Evolutionary conservation across 345 rosid genomes (phyloP).

Genomic region (Clausena lansium): DNA sequence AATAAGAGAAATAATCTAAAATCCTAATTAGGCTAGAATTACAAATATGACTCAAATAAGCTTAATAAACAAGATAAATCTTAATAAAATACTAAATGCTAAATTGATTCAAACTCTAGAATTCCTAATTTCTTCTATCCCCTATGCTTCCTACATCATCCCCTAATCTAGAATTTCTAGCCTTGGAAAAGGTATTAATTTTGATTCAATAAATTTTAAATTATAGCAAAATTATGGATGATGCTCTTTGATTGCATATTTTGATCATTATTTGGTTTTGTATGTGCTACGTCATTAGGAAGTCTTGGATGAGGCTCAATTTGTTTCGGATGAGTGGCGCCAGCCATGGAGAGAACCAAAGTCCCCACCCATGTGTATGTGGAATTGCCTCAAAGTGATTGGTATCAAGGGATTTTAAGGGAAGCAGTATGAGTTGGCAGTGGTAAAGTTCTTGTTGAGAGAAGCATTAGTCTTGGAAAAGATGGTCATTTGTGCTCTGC

Average conservation of each 20-base stretch:
- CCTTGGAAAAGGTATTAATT: neutral
- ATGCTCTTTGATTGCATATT: neutral
- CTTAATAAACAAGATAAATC: too few relatives aligned
- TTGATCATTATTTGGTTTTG: neutral
- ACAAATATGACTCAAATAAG: too few relatives aligned
- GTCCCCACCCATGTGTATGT: neutral
- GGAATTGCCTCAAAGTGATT: neutral
- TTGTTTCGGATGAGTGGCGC: neutral
- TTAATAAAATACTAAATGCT: too few relatives aligned
- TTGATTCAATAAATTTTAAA: neutral
- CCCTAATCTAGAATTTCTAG: constrained; percentile 7
- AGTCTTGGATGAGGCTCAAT: neutral
- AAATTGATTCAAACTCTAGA: too few relatives aligned
- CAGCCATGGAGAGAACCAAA: neutral
- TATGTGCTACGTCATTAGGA: neutral
- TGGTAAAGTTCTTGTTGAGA: neutral
- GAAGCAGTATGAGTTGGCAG: neutral
- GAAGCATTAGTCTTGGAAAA: neutral
- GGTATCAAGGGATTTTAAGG: constrained; percentile 2
- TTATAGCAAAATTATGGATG: neutral
- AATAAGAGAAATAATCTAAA: too few relatives aligned
- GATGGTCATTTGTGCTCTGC: neutral
- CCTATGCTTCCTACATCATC: too few relatives aligned
- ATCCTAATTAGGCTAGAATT: too few relatives aligned
- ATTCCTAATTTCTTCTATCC: too few relatives aligned